Evolutionary conservation across 2,329 filamentous ascomycete species (phyloP).

Genomic region (Trichophyton rubrum): DNA sequence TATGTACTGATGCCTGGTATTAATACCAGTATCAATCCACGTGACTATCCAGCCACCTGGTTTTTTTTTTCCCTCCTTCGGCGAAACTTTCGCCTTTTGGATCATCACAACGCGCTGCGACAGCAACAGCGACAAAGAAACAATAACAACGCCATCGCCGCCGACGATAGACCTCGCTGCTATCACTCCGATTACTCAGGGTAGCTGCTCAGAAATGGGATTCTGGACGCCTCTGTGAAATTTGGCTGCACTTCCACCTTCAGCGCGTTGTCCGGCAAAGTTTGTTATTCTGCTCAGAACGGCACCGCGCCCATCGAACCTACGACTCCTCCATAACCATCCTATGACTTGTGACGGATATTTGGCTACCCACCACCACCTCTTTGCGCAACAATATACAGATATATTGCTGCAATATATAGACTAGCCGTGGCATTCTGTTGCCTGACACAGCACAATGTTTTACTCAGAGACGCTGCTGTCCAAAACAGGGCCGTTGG

Average conservation of each 20-base stretch:
- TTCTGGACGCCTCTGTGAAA: neutral
- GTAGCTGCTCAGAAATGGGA: neutral
- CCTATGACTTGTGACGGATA: neutral
- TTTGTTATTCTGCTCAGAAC: neutral
- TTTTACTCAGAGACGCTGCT: constrained; percentile 96
- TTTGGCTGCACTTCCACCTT: neutral
- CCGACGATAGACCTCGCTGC: neutral
- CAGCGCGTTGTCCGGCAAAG: neutral
- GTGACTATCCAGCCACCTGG: constrained; percentile 2
- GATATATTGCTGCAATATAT: neutral
- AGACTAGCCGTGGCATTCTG: neutral
- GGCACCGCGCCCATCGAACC: neutral
- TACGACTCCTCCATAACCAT: neutral
- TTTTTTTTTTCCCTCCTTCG: neutral
- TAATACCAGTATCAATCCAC: neutral
- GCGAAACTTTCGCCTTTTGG: neutral
- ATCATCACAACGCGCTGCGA: constrained; percentile 1
- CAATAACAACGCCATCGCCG: neutral
- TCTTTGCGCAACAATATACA: neutral
- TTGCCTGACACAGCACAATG: constrained; percentile 44
- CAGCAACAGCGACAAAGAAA: neutral
- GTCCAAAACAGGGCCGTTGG: constrained; percentile 91
- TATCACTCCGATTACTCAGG: neutral
- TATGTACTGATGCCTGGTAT: neutral
- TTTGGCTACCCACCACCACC: neutral